Base-by-base conservation (phyloP, 495 filamentous ascomycete genomes). In the Trichoderma parareesei region DNA sequence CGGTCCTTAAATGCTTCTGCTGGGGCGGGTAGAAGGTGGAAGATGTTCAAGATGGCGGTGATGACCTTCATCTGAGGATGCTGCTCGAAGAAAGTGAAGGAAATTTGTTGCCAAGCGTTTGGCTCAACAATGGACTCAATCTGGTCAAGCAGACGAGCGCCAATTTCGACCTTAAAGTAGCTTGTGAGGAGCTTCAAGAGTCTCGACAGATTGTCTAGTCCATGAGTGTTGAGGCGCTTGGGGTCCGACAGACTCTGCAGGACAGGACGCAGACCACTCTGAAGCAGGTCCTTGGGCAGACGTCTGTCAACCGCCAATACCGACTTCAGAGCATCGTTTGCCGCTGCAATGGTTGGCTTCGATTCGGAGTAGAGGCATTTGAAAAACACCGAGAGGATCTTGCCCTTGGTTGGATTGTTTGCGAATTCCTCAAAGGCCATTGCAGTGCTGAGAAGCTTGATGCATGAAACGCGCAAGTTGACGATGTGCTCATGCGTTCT, bases 91-190 rank as follows among this genome's bases (percentile, higher is more conserved):
- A 97, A 85, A 6, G 87, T 92, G 75, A 97, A 97, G 0, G 93
- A 97, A 3, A 94, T 88, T 71, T 92, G 90, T 73, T 97, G 93
- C 64, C 98, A 76, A 9, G 84, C 82, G 43, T 78, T 78, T 27
- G 88, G 82, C 67, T 97, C 93, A 0, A 93, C 94, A 70, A 99
- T 91, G 14, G 87, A 82, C 72, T 91, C 93, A 79, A 98, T 88
- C 67, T 99, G 95, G 57, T 96, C 93, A 16, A 99, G 78, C 8
- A 99, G 76, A 53, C 93, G 84, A 42, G 91, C 84, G 6, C 95
- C 95, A 60, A 99, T 99, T 72, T 97, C 95, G 2, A 97, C 93
- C 76, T 99, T 99, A 79, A 99, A 99, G 72, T 98, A 98, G 61
- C 95, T 98, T 0, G 95, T 99, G 27, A 99, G 77, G 0, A 99